These are phyloP conservation scores for Talaromyces liani DNA, from an alignment of 495 filamentous ascomycete genomes.

Conservation along the genomic window DNA sequence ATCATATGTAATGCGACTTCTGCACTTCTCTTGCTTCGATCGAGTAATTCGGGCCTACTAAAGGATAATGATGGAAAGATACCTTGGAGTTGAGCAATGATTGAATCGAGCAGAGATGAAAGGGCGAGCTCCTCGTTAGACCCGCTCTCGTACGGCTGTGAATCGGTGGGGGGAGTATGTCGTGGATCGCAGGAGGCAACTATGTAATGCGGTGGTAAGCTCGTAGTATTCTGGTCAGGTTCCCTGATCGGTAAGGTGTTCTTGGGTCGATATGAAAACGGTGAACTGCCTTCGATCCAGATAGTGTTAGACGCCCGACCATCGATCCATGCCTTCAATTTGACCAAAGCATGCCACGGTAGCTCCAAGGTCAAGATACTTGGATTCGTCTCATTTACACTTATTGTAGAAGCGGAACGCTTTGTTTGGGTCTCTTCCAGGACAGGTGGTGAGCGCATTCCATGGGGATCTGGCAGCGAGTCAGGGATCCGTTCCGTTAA, in stretches of 20 bases:
- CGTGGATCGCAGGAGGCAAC: neutral
- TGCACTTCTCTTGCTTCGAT: neutral
- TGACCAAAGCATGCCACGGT: neutral
- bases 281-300: neutral
- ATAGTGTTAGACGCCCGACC: neutral
- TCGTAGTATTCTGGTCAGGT: neutral
- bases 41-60: neutral
- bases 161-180: neutral
- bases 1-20: neutral
- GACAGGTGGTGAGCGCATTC: neutral
- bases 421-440: neutral
- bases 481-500: neutral
- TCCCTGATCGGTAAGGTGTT: neutral
- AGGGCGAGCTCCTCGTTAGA: neutral
- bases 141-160: neutral
- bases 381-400: neutral
- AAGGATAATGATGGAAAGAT: neutral
- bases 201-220: neutral
- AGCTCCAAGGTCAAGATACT: neutral
- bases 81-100: neutral
- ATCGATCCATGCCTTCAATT: neutral
- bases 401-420: neutral
- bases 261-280: neutral
- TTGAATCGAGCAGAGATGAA: neutral
- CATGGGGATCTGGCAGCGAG: neutral